Conservation (phyloP, 73 alveolate genomes). For the Stentor coeruleus region DNA sequence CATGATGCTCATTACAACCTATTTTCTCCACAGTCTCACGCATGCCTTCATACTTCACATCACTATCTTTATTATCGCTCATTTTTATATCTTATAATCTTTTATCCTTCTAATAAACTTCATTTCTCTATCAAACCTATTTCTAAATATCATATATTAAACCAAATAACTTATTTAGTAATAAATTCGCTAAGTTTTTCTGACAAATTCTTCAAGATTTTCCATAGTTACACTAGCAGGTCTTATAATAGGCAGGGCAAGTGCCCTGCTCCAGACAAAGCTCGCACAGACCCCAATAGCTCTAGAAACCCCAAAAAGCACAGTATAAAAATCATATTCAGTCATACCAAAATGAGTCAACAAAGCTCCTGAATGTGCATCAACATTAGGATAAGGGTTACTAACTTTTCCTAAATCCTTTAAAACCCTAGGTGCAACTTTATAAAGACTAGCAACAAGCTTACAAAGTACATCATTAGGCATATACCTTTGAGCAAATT, state of each 20-base stretch:
- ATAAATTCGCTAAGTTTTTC: background rate
- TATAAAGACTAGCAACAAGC: conserved; percentile 53
- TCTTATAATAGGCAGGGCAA: conserved; percentile 85
- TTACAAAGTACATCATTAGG: conserved; percentile 43
- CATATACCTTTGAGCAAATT: conserved; percentile 55
- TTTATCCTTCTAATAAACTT: too few relatives aligned
- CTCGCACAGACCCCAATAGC: conserved; percentile 84
- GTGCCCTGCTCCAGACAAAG: conserved; percentile 83
- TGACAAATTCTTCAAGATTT: conserved; percentile 36
- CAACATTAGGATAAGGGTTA: conserved; percentile 95
- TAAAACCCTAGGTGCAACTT: conserved; percentile 61
- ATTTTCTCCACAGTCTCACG: background rate
- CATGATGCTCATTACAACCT: background rate
- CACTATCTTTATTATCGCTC: too few relatives aligned
- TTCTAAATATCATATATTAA: too few relatives aligned
- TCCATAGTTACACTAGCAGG: conserved; percentile 59
- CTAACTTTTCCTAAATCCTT: conserved; percentile 61
- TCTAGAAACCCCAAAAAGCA: conserved; percentile 89
- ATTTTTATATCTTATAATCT: too few relatives aligned
- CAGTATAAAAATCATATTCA: conserved; percentile 62
- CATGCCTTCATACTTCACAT: too few relatives aligned
- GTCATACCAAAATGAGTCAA: conserved; percentile 50
- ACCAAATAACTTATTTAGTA: too few relatives aligned
- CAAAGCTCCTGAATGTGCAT: conserved; percentile 89
- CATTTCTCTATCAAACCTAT: too few relatives aligned